These are phyloP conservation scores for Hirsutella minnesotensis DNA, from an alignment of 2,329 filamentous ascomycete species.

Conservation along the genomic window DNA sequence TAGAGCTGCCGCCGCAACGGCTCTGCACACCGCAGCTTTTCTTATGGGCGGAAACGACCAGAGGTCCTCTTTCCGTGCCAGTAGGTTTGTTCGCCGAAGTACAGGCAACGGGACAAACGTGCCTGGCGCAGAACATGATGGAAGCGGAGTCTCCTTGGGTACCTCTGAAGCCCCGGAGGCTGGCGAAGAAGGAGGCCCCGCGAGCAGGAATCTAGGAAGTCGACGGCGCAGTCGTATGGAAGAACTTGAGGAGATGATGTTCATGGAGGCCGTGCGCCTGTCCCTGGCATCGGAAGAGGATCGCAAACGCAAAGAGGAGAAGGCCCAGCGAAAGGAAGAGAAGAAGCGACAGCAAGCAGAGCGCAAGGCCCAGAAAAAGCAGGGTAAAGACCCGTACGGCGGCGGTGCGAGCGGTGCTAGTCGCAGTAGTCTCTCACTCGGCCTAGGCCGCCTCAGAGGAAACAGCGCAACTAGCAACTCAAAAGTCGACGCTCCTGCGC, in stretches of 20 bases:
- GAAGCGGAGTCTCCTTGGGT: constrained; percentile 5
- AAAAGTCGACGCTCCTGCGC: constrained; percentile 41
- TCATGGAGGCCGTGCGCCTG: constrained; percentile 87
- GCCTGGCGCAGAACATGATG: constrained; percentile 12
- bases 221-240: constrained; percentile 50
- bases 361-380: constrained; percentile 64
- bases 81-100: constrained; percentile 46
- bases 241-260: constrained; percentile 95
- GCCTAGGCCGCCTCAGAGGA: constrained; percentile 44
- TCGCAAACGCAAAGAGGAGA: constrained; percentile 63
- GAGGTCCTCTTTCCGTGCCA: constrained; percentile 31
- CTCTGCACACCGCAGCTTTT: constrained; percentile 89
- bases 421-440: constrained; percentile 53
- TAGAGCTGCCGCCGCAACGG: constrained; percentile 83
- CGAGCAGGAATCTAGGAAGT: constrained; percentile 9
- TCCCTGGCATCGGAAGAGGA: constrained; percentile 92
- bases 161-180: constrained; percentile 13
- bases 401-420: constrained; percentile 32
- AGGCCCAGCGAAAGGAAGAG: constrained; percentile 51
- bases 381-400: constrained; percentile 22
- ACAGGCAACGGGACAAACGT: constrained; percentile 22
- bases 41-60: constrained; percentile 57
- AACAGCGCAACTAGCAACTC: constrained; percentile 50
- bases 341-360: constrained; percentile 80
- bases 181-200: constrained; percentile 9